Base-by-base conservation (phyloP, 345 rosid genomes). In the Viola odorata region DNA sequence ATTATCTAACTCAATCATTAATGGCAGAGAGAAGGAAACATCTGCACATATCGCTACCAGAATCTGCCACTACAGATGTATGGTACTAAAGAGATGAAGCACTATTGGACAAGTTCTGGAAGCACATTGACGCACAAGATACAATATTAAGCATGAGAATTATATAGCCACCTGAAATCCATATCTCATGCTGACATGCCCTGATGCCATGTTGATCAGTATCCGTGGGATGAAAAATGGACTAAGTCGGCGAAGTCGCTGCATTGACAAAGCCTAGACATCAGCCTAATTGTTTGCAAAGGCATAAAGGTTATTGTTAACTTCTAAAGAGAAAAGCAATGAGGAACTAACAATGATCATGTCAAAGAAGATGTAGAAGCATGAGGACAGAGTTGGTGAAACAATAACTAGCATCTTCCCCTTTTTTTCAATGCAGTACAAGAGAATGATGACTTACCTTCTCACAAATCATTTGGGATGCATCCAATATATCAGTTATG, bases 151-250 rank as follows among this genome's bases (percentile, higher is more conserved):
- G 4, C 0, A 41, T 11, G 4, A 41, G 12, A 32, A 50, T 47
- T 12, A 40, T 9, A 49, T 49, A 81, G 80, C 3, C 58, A 92
- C 97, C 97, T 86, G 95, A 71, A 94, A 94, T 66, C 95, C 97
- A 66, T 90, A 88, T 73, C 79, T 88, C 84, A 90, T 94, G 84
- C 99, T 90, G 69, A 90, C 91, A 41, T 90, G 97, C 73, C 97
- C 97, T 44, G 99, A 86, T 32, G 98, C 88, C 98, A 89, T 92
- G 84, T 86, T 90, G 64, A 94, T 87, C 64, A 94, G 75, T 80
- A 94, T 94, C 45, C 96, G 71, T 32, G 99, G 99, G 55, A 90
- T 85, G 81, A 94, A 94, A 72, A 81, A 94, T 4, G 99, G 99
- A 76, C 99, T 90, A 56, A 92, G 85, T 72, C 96, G 81, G 45